Evolutionary conservation across 345 rosid genomes (phyloP).

Genomic region (Pseudoturritis turrita): DNA sequence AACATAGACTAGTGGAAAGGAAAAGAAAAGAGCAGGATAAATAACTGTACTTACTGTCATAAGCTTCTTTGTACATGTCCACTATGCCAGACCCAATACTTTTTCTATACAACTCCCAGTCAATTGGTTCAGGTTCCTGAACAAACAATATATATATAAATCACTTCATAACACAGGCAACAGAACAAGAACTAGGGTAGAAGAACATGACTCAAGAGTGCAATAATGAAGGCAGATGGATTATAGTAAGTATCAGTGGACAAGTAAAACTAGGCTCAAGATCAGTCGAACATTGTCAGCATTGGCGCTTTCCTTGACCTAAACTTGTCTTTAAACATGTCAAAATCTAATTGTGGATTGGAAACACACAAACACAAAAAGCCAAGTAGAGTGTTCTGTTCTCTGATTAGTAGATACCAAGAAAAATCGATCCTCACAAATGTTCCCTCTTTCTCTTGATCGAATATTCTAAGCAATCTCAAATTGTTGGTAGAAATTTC

Average conservation of each 20-base stretch:
- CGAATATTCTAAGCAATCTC: neutral
- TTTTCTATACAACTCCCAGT: slow-evolving; percentile 91
- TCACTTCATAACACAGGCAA: neutral
- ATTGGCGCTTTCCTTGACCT: neutral
- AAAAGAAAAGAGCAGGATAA: neutral
- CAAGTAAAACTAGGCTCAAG: neutral
- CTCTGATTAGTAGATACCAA: neutral
- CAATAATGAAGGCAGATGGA: too few species aligned
- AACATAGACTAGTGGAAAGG: neutral
- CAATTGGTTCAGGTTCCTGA: slow-evolving; percentile 93
- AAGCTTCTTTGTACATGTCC: slow-evolving; percentile 92
- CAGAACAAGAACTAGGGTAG: neutral
- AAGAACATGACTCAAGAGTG: too few species aligned
- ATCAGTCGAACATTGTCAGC: neutral
- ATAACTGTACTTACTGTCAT: slow-evolving; percentile 58
- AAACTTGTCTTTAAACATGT: too few species aligned
- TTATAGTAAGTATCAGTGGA: neutral
- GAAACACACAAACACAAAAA: neutral
- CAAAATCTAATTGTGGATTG: neutral
- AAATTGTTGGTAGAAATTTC: neutral
- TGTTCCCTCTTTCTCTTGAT: neutral
- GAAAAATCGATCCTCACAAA: neutral
- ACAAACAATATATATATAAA: neutral
- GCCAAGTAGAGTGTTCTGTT: neutral
- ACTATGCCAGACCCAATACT: slow-evolving; percentile 88